These are phyloP conservation scores for Cyclotella cryptica DNA, from an alignment of 108 stramenopile genomes.

Conservation along the genomic window DNA sequence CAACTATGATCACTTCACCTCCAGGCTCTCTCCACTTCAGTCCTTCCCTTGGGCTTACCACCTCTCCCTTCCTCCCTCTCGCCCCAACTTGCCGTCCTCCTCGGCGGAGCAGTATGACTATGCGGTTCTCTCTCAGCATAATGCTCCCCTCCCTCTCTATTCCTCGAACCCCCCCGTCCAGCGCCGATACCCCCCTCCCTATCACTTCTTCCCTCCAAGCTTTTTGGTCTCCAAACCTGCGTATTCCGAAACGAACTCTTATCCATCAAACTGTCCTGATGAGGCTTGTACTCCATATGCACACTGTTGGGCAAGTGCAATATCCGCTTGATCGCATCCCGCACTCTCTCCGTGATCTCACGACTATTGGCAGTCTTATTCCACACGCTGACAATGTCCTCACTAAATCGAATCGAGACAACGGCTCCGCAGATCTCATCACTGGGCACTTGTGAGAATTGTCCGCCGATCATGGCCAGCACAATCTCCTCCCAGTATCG, in stretches of 20 bases:
- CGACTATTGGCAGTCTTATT: conserved; percentile 82
- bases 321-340: conserved; percentile 85
- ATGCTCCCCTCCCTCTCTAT: background rate
- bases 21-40: conserved; percentile 30
- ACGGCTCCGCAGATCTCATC: conserved; percentile 95
- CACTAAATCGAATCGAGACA: conserved; percentile 87
- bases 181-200: background rate
- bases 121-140: background rate
- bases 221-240: conserved; percentile 67
- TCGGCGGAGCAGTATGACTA: conserved; percentile 11
- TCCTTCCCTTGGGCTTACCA: conserved; percentile 27
- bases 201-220: conserved; percentile 6
- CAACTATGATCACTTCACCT: conserved; percentile 4
- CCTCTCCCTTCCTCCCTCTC: conserved; percentile 50
- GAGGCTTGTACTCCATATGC: conserved; percentile 84
- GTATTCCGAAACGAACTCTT: conserved; percentile 82
- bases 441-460: conserved; percentile 76
- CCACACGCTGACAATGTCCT: conserved; percentile 97
- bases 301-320: conserved; percentile 82
- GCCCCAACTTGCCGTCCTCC: conserved; percentile 65
- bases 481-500: conserved; percentile 96
- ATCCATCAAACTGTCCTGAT: conserved; percentile 70
- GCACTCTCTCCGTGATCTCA: conserved; percentile 76
- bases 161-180: background rate
- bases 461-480: conserved; percentile 92